Percentiles rank a stretch among this genome's conserved stretches.
Conservation (phyloP, 2,329 filamentous ascomycete genomes). For the Zopfia rhizophila region DNA sequence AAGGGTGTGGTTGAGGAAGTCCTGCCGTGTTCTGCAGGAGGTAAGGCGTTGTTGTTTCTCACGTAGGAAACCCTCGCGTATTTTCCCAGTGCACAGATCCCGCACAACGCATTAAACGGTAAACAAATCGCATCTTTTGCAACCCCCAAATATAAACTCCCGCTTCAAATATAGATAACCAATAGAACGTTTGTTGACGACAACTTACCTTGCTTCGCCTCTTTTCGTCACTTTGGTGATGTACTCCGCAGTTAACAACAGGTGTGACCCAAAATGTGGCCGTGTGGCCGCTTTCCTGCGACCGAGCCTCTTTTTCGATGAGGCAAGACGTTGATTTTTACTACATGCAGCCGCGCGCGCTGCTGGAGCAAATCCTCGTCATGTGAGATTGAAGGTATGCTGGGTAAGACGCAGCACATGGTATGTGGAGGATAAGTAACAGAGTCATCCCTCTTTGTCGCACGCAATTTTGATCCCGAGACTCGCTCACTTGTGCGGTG, state of each 20-base stretch:
- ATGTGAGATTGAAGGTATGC: constrained; percentile 53
- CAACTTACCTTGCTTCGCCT: constrained; percentile 28
- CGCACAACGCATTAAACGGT: constrained; percentile 43
- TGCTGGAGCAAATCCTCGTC: constrained; percentile 46
- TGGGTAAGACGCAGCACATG: constrained; percentile 50
- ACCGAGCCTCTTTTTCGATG: constrained; percentile 22
- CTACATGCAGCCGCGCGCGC: constrained; percentile 50
- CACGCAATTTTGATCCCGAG: constrained; percentile 53
- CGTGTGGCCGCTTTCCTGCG: constrained; percentile 16
- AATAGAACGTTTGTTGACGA: constrained; percentile 38
- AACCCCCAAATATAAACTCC: constrained; percentile 30
- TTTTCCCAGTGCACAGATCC: constrained; percentile 18
- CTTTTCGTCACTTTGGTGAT: constrained; percentile 28
- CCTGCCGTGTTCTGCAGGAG: constrained; percentile 30
- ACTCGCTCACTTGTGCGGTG: constrained; percentile 49
- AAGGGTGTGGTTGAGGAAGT: constrained; percentile 26
- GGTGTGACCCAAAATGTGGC: constrained; percentile 31
- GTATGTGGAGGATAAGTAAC: constrained; percentile 39
- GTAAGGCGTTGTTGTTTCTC: constrained; percentile 41
- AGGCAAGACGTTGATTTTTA: constrained; percentile 53
- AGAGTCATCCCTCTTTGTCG: too few species aligned
- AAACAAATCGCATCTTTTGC: constrained; percentile 43
- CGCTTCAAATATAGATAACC: constrained; percentile 41
- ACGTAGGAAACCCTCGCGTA: constrained; percentile 16
- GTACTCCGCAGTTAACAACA: constrained; percentile 29